Evolutionary conservation across 441 rosid genomes (phyloP).

Genomic region (Metrosideros polymorpha): DNA sequence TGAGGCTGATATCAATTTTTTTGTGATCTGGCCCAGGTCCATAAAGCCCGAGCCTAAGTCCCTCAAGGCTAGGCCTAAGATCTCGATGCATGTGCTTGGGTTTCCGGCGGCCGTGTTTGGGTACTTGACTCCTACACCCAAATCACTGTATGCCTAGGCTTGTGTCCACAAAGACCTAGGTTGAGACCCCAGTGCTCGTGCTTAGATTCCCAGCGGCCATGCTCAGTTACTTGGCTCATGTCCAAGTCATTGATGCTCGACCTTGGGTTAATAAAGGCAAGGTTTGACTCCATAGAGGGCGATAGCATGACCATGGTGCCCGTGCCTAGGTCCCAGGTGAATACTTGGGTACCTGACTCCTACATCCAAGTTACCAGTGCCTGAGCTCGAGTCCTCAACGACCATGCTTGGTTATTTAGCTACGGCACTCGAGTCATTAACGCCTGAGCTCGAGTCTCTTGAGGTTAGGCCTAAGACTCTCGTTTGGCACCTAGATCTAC

Average conservation of each 20-base stretch:
- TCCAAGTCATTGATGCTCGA: too few species aligned
- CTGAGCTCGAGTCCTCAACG: fast-evolving
- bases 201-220: background rate
- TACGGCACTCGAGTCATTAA: background rate
- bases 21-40: fast-evolving
- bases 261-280: too few species aligned
- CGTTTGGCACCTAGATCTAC: fast-evolving
- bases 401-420: fast-evolving
- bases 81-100: fast-evolving
- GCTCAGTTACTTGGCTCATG: too few species aligned
- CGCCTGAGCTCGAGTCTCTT: fast-evolving
- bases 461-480: fast-evolving
- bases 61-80: background rate
- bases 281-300: fast-evolving
- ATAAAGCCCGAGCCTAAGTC: background rate
- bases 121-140: background rate
- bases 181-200: fast-evolving
- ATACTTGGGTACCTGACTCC: background rate
- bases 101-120: fast-evolving
- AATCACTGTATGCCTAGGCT: background rate
- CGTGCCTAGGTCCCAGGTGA: too few species aligned
- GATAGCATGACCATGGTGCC: fast-evolving
- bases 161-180: background rate
- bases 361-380: background rate
- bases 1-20: fast-evolving